These are phyloP conservation scores for Coniochaeta pulveracea DNA, from an alignment of 2,329 filamentous ascomycete genomes.

Conservation along the genomic window DNA sequence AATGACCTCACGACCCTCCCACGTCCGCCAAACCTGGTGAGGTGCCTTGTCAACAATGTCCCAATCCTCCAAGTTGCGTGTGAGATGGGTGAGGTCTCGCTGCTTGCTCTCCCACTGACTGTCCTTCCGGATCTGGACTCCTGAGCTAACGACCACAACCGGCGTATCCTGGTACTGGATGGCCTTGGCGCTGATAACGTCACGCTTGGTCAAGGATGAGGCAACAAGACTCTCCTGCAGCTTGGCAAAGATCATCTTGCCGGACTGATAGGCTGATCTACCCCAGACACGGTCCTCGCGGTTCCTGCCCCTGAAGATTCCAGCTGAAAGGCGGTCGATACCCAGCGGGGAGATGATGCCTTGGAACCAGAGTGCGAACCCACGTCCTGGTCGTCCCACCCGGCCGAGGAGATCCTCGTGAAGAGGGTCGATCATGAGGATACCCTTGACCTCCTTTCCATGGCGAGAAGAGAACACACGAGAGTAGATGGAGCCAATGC, in stretches of 20 bases:
- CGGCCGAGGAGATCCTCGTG: slow-evolving; percentile 75
- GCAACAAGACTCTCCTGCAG: slow-evolving; percentile 90
- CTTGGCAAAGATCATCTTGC: slow-evolving; percentile 80
- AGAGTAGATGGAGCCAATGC: slow-evolving; percentile 78
- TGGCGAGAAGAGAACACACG: slow-evolving; percentile 86
- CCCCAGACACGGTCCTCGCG: slow-evolving; percentile 81
- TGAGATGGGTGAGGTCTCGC: slow-evolving; percentile 70
- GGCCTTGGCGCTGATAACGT: slow-evolving; percentile 64
- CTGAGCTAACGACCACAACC: slow-evolving; percentile 74
- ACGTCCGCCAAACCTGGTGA: slow-evolving; percentile 74
- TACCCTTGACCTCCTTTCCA: slow-evolving; percentile 58
- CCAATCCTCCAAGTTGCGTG: slow-evolving; percentile 69
- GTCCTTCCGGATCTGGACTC: slow-evolving; percentile 54
- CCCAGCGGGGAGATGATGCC: slow-evolving; percentile 83
- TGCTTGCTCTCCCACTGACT: slow-evolving; percentile 74
- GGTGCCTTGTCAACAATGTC: slow-evolving; percentile 78
- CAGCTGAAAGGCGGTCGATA: slow-evolving; percentile 66
- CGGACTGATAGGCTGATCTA: slow-evolving; percentile 62
- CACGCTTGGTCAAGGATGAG: slow-evolving; percentile 70
- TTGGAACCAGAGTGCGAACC: slow-evolving; percentile 77
- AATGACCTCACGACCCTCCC: slow-evolving; percentile 60
- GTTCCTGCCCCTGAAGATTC: slow-evolving; percentile 69
- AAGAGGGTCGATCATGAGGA: slow-evolving; percentile 77
- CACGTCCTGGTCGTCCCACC: slow-evolving; percentile 55
- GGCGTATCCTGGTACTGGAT: slow-evolving; percentile 71